These are phyloP conservation scores for Bipolaris zeicola DNA, from an alignment of 2,329 filamentous ascomycete genomes.

Conservation along the genomic window DNA sequence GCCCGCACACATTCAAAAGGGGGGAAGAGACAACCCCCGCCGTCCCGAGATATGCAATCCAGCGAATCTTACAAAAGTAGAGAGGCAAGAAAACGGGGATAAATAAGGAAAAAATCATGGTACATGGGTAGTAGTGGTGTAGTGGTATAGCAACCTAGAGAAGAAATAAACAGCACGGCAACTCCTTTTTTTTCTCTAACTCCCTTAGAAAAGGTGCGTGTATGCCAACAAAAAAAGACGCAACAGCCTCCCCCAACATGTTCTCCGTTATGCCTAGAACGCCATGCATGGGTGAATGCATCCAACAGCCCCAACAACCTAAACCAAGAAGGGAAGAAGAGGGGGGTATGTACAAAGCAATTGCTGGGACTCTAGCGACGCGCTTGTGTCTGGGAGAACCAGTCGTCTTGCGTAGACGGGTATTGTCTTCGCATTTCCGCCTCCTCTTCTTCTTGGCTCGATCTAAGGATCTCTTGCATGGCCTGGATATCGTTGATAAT, in stretches of 20 bases:
- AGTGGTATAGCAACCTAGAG: neutral
- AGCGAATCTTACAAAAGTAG: neutral
- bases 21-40: neutral
- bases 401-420: constrained; percentile 11
- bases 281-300: constrained; percentile 1
- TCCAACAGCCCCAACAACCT: neutral
- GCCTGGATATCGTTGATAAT: constrained; percentile 71
- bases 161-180: neutral
- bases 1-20: no score
- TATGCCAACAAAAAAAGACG: neutral
- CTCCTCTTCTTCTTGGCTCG: constrained; percentile 46
- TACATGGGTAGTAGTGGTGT: constrained; percentile 7
- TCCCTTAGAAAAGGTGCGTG: neutral
- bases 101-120: neutral
- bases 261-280: neutral
- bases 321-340: neutral
- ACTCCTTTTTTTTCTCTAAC: neutral
- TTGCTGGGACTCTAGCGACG: constrained; percentile 1
- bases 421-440: constrained; percentile 13
- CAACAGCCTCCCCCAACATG: neutral
- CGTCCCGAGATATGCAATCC: neutral
- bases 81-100: neutral
- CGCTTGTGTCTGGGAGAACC: constrained; percentile 13
- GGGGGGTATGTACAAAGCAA: neutral
- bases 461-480: constrained; percentile 52